Percentiles rank a stretch among this genome's conserved stretches.
Conservation (phyloP, 1,139 yeast species). For the Yamadazyma aaseri region DNA sequence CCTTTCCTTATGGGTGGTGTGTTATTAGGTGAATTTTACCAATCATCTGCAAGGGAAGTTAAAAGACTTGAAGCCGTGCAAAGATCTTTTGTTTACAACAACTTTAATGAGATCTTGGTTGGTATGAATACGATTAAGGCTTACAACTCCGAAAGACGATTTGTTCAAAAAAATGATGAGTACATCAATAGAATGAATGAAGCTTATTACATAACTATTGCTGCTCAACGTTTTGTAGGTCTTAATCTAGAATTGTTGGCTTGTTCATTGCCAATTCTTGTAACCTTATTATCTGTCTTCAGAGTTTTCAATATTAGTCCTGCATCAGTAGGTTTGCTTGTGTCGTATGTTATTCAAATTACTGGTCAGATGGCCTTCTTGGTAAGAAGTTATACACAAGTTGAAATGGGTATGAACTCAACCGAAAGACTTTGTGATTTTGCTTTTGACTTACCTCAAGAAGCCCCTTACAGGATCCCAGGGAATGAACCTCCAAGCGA, state of each 20-base stretch:
- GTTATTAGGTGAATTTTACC: constrained; percentile 47
- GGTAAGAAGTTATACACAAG: constrained; percentile 61
- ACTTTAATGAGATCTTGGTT: constrained; percentile 71
- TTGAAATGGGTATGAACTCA: constrained; percentile 83
- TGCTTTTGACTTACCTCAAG: constrained; percentile 49
- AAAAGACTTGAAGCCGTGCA: constrained; percentile 78
- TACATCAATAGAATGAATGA: constrained; percentile 69
- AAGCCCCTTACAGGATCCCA: constrained; percentile 49
- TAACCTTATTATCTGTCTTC: constrained; percentile 63
- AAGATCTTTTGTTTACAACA: constrained; percentile 74
- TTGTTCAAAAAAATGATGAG: constrained; percentile 47
- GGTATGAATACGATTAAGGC: constrained; percentile 76
- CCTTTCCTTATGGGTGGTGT: constrained; percentile 12
- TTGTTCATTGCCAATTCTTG: constrained; percentile 45
- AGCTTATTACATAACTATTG: constrained; percentile 66
- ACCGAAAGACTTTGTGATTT: constrained; percentile 77
- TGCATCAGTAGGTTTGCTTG: constrained; percentile 69
- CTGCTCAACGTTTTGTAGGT: constrained; percentile 80
- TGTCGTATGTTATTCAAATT: constrained; percentile 59
- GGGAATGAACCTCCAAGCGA: constrained; percentile 42
- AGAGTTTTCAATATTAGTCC: constrained; percentile 64
- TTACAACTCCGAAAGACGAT: constrained; percentile 51
- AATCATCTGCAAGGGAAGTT: constrained; percentile 75
- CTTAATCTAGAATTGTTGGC: constrained; percentile 64
- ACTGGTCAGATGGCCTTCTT: constrained; percentile 52